Conservation (phyloP, 768 basidiomycete species). For the Kwoniella europaea region DNA sequence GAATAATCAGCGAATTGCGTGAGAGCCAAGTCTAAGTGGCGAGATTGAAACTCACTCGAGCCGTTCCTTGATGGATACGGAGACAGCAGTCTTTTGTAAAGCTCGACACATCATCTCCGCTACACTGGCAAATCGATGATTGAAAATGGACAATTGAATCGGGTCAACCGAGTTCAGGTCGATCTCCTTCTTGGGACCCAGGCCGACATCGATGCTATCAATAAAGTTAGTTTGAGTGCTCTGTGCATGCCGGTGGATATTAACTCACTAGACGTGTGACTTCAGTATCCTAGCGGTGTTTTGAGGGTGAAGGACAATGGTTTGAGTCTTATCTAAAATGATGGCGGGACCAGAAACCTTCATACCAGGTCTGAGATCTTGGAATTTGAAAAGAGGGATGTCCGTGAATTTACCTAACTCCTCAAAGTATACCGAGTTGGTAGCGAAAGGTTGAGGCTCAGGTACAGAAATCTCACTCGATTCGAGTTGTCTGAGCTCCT, state of each 20-base stretch:
- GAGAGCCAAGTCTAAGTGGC: no score
- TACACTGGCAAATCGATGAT: constrained; percentile 97
- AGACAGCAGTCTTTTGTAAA: constrained; percentile 88
- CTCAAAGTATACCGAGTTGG: constrained; percentile 40
- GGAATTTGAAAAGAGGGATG: constrained; percentile 33
- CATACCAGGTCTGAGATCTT: constrained; percentile 36
- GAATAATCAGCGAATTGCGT: constrained; percentile 1
- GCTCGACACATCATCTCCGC: constrained; percentile 89
- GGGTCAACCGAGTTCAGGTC: constrained; percentile 40
- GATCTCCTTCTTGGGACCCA: constrained; percentile 41
- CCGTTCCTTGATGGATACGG: constrained; percentile 94
- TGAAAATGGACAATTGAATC: constrained; percentile 79
- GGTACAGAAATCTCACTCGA: constrained; percentile 10
- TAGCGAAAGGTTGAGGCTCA: constrained; percentile 25
- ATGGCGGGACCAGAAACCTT: constrained; percentile 74
- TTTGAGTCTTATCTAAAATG: constrained; percentile 94
- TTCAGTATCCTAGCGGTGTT: constrained; percentile 41
- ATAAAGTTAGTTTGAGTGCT: no score
- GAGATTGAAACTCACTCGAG: constrained; percentile 67
- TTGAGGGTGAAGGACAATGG: constrained; percentile 74
- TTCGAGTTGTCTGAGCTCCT: constrained; percentile 33
- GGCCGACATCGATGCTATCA: constrained; percentile 44
- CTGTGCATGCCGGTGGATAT: neutral
- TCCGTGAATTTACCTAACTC: constrained; percentile 36
- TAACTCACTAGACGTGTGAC: constrained; percentile 36